A percentile compares a stretch with the other conserved stretches of the same genome.
These are phyloP conservation scores for Bidens hawaiensis DNA, from an alignment of 140 eudicot genomes.

Conservation along the genomic window DNA sequence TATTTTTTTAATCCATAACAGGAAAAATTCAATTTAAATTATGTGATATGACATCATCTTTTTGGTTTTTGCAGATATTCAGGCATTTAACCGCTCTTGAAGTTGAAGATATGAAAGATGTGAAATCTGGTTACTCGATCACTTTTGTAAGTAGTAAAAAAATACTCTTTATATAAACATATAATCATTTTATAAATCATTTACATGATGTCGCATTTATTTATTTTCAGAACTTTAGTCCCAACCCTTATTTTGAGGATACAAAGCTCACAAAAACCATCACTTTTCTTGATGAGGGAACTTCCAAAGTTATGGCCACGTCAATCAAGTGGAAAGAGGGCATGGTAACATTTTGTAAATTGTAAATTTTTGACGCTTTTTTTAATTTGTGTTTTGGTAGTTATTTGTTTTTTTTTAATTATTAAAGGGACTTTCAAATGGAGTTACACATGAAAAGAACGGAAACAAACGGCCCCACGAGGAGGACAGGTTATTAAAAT, in stretches of 20 bases:
- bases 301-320: constrained; percentile 24
- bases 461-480: constrained; percentile 5
- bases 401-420: background rate
- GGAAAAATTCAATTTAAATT: background rate
- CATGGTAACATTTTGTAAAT: constrained; percentile 2
- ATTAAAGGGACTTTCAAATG: constrained; percentile 10
- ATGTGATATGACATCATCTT: background rate
- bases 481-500: constrained; percentile 3
- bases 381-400: background rate
- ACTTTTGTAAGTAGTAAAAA: constrained; percentile 50
- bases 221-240: constrained; percentile 53
- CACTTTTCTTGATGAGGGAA: constrained; percentile 73
- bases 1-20: background rate
- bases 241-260: constrained; percentile 66
- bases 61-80: constrained; percentile 49
- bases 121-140: constrained; percentile 66
- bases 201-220: background rate
- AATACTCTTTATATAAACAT: background rate
- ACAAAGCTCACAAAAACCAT: constrained; percentile 65
- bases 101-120: constrained; percentile 68
- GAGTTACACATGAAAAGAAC: constrained; percentile 4
- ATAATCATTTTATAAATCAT: too few species aligned
- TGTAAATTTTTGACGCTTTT: background rate
- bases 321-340: constrained; percentile 17
- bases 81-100: constrained; percentile 56